Percentiles rank a stretch among this genome's conserved stretches.
Evolutionary conservation across 495 filamentous ascomycete species (phyloP).

Genomic region (Annulohypoxylon bovei): DNA sequence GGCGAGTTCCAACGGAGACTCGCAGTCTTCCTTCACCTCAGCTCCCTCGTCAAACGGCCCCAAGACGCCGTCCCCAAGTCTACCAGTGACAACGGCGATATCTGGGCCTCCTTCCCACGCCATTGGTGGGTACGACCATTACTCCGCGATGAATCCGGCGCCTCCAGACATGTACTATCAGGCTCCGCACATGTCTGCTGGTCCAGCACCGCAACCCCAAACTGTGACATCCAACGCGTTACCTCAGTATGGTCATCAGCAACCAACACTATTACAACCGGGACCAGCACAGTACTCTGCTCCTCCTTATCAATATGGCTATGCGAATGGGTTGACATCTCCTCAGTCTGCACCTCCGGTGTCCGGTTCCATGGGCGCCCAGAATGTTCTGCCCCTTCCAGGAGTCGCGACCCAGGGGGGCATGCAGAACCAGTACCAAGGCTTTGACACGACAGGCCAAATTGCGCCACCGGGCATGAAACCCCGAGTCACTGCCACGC

Average conservation of each 20-base stretch:
- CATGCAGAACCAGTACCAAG: slow-evolving; percentile 65
- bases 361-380: slow-evolving; percentile 71
- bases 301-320: slow-evolving; percentile 76
- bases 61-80: slow-evolving; percentile 65
- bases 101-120: slow-evolving; percentile 54
- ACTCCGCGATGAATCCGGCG: slow-evolving; percentile 85
- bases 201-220: slow-evolving; percentile 81
- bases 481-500: slow-evolving; percentile 93
- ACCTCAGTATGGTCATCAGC: slow-evolving; percentile 77
- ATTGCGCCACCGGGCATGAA: slow-evolving; percentile 95
- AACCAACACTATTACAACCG: slow-evolving; percentile 85
- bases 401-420: slow-evolving; percentile 61
- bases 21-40: slow-evolving; percentile 64
- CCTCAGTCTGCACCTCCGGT: slow-evolving; percentile 75
- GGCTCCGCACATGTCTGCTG: slow-evolving; percentile 77
- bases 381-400: slow-evolving; percentile 73
- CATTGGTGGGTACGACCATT: slow-evolving; percentile 62
- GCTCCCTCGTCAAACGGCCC: slow-evolving; percentile 65
- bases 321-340: slow-evolving; percentile 78
- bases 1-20: slow-evolving; percentile 61
- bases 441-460: slow-evolving; percentile 91
- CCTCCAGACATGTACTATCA: slow-evolving; percentile 87
- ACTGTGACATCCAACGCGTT: slow-evolving; percentile 81
- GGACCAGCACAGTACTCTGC: slow-evolving; percentile 74
- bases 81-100: slow-evolving; percentile 53